phyloP scores from a whole-genome alignment of 75 land plant genomes.

The Cryptomeria japonica region DNA sequence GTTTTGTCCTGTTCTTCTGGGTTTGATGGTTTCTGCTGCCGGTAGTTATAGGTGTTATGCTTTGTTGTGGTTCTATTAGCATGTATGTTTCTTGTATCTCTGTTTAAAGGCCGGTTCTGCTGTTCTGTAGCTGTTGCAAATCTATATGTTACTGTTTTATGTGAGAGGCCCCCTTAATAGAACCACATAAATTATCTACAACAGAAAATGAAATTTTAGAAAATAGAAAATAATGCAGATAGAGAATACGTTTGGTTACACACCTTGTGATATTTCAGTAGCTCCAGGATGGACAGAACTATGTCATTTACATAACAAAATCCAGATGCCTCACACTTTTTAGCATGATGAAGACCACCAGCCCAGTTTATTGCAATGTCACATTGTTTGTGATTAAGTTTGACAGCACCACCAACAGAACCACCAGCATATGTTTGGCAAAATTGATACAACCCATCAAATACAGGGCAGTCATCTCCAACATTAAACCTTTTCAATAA shows the following conservation, averaged over 20 bases:
- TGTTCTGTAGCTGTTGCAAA: too few species aligned
- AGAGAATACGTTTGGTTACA: neutral
- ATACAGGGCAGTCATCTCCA: conserved; percentile 69
- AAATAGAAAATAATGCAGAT: neutral
- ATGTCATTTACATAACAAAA: conserved; percentile 73
- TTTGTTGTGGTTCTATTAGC: too few species aligned
- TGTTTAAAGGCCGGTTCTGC: too few species aligned
- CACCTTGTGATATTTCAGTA: conserved; percentile 59
- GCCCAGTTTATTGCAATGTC: conserved; percentile 73
- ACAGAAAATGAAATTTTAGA: neutral
- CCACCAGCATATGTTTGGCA: conserved; percentile 72
- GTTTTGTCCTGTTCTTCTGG: too few species aligned
- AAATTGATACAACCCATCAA: conserved; percentile 53
- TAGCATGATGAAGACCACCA: conserved; percentile 66
- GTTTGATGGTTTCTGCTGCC: too few species aligned
- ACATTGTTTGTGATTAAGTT: conserved; percentile 43
- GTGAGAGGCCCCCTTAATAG: too few species aligned
- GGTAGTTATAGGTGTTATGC: too few species aligned
- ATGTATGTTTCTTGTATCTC: too few species aligned
- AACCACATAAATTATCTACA: too few species aligned
- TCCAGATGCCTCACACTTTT: conserved; percentile 69
- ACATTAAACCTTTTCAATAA: conserved; percentile 59
- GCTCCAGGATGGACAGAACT: conserved; percentile 59
- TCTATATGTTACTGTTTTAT: too few species aligned
- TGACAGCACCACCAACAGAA: conserved; percentile 62